phyloP scores from a whole-genome alignment of 139 green algal genomes.

The Haematococcus sp. region DNA sequence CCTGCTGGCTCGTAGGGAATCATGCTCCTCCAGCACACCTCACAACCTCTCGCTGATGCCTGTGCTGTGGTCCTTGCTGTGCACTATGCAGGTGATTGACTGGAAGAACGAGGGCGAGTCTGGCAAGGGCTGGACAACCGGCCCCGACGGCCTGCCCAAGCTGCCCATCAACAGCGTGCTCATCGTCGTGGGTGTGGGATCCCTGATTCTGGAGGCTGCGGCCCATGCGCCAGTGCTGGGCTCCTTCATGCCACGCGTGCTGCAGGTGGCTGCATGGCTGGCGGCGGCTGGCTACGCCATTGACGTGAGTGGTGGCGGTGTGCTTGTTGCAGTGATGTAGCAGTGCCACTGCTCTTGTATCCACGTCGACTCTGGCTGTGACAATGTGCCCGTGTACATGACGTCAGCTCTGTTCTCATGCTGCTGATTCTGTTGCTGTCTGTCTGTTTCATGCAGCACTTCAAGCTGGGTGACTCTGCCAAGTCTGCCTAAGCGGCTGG shows the following conservation, averaged over 20 bases:
- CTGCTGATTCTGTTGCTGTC: no score
- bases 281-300: constrained; percentile 55
- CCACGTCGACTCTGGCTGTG: no score
- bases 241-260: constrained; percentile 64
- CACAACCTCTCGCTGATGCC: neutral
- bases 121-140: constrained; percentile 59
- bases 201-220: constrained; percentile 61
- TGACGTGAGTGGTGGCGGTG: constrained; percentile 53
- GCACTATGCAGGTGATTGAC: constrained; percentile 44
- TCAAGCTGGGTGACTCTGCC: no score
- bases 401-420: no score
- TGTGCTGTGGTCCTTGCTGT: neutral
- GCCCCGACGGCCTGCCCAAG: constrained; percentile 57
- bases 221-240: constrained; percentile 61
- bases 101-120: constrained; percentile 49
- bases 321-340: no score
- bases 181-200: constrained; percentile 64
- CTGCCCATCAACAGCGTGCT: constrained; percentile 69
- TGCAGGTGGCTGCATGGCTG: constrained; percentile 48
- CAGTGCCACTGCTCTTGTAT: no score
- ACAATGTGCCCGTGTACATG: no score
- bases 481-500: no score
- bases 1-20: no score
- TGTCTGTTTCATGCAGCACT: no score
- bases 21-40: no score